Evolutionary conservation across 495 filamentous ascomycete species (phyloP), one percentile per base, ranked within the genome.

Genomic region (Talaromyces stipitatus): DNA sequence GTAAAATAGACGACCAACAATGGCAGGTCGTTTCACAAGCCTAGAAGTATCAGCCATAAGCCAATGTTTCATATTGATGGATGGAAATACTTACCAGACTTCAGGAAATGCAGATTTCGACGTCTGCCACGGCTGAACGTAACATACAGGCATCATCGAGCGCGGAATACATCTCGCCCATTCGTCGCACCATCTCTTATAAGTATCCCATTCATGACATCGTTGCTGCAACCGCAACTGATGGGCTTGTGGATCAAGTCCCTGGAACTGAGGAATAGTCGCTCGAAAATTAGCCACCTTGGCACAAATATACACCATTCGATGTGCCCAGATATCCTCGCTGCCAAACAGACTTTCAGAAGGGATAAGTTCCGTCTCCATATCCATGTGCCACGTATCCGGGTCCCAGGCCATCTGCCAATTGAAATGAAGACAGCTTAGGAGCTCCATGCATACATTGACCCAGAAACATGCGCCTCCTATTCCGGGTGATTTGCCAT

Each of bases 391-490:
- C 94, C 94, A 97, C 5, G 87, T 82, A 67, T 96, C 91, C 2
- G 92, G 92, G 43, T 96, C 82, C 91, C 91, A 97, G 1, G 91
- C 84, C 2, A 91, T 80, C 58, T 86, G 81, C 89, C 90, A 95
- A 69, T 90, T 90, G 68, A 91, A 89, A 58, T 88, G 84, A 20
- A 97, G 72, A 69, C 91, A 96, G 60, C 82, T 89, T 22, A 97
- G 78, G 11, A 97, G 72, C 66, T 98, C 94, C 83, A 95, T 88
- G 14, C 87, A 84, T 12, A 95, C 83, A 63, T 95, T 97, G 16
- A 96, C 71, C 91, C 92, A 97, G 71, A 97, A 97, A 68, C 92
- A 97, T 10, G 92, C 90, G 1, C 86, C 84, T 8, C 90, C 91
- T 43, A 97, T 81, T 3, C 91, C 90, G 3, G 77, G 78, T 24